Evolutionary conservation across 1,284 basidiomycete species (phyloP).

Genomic region (Malassezia japonica): DNA sequence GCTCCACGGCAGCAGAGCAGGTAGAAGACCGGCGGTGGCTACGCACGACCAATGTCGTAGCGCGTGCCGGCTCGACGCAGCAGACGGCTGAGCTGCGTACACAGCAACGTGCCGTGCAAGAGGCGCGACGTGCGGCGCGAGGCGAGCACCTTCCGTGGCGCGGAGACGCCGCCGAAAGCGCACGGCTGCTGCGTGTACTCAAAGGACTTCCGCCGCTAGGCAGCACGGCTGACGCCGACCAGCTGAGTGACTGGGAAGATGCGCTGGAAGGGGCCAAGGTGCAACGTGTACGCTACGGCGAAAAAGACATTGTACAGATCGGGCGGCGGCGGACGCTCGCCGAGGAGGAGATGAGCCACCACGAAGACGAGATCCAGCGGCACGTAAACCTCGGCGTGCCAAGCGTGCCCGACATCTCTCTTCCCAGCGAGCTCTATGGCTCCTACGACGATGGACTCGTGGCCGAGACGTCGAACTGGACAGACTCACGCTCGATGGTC

Average conservation of each 20-base stretch:
- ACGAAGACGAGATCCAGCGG: constrained; percentile 27
- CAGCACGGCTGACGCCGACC: constrained; percentile 30
- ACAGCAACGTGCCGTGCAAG: constrained; percentile 9
- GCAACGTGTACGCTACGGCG: constrained; percentile 31
- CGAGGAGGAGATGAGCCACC: constrained; percentile 33
- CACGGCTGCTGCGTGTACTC: constrained; percentile 27
- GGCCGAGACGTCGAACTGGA: not conserved
- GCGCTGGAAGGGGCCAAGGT: constrained; percentile 30
- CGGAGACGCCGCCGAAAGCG: constrained; percentile 23
- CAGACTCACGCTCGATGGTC: not conserved
- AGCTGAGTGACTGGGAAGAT: constrained; percentile 39
- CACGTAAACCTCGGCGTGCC: not conserved
- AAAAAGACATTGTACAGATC: constrained; percentile 39
- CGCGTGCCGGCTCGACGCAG: constrained; percentile 17
- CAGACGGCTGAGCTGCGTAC: constrained; percentile 11
- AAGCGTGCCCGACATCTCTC: not conserved
- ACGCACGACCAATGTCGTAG: constrained; percentile 15
- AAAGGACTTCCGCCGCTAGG: constrained; percentile 36
- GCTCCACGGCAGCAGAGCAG: constrained; percentile 1
- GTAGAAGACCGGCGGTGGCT: constrained; percentile 17
- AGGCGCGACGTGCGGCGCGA: constrained; percentile 22
- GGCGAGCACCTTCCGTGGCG: constrained; percentile 28
- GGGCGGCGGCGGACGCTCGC: constrained; percentile 29
- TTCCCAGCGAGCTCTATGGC: not conserved
- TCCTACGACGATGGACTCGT: not conserved